Evolutionary conservation across 495 filamentous ascomycete species (phyloP), one percentile per base, ranked within the genome.

Genomic region (Aspergillus saccharolyticus): DNA sequence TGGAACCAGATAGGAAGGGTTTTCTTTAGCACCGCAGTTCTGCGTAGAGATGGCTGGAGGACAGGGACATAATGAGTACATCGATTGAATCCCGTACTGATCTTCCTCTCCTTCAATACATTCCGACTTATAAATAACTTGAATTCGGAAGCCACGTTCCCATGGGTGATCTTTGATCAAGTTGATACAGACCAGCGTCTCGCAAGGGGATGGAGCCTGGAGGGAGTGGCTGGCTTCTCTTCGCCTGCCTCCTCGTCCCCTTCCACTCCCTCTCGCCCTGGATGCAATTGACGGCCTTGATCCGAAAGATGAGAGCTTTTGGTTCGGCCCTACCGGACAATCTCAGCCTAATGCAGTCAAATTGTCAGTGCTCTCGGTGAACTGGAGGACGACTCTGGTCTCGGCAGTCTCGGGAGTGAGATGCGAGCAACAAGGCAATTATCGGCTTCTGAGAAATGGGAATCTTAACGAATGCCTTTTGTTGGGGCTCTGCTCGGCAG

Each of bases 321-420:
- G 30, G 28, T 18, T 30, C 14, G 47, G 47, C n/a, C 22, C 24
- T 28, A 50, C 16, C 47, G 28, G 47, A 24, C 47, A 50, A 50
- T 50, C 47, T 50, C 47, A 25, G 3, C 47, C 47, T 1, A 50
- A 50, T 33, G 22, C 16, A 50, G 47, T 25, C 10, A 24, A 24
- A 30, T 22, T 21, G 44, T 50, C 46, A 19, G 39, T 19, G 21
- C 30, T 28, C n/a, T 50, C 48, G 56, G 21, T 53, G 43, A 56
- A 46, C 33, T 39, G 33, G n/a, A 39, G 33, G 33, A 44, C 16
- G 25, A 44, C 53, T 43, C 19, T 52, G 25, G 42, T 14, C 58
- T 61, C 61, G 52, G 62, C 55, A 45, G 44, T n/a, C n/a, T n/a
- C n/a, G n/a, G n/a, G n/a, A n/a, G n/a, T n/a, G 5, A 25, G 58